A percentile compares a stretch with the other conserved stretches of the same genome.
These are phyloP conservation scores for Cyphellophora attinorum DNA, from an alignment of 2,329 filamentous ascomycete species.

Conservation along the genomic window DNA sequence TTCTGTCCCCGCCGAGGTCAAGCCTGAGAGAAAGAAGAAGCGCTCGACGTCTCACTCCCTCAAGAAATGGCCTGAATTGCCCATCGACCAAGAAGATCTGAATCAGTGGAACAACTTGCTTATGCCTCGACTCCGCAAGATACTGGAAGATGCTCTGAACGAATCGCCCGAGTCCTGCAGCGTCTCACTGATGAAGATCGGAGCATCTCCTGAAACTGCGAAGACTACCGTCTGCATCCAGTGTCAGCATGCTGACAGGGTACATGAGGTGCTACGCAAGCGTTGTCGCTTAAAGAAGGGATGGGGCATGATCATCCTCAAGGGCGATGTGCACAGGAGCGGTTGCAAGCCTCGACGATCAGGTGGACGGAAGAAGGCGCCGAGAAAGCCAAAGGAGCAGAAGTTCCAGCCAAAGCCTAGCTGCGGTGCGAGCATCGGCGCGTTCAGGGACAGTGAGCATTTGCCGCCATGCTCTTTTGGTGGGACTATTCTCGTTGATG, in stretches of 20 bases:
- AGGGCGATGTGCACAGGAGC: conserved; percentile 47
- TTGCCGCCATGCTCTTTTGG: conserved; percentile 86
- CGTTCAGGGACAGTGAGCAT: conserved; percentile 75
- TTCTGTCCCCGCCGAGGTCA: conserved; percentile 2
- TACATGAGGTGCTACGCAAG: conserved; percentile 47
- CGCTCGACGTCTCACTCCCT: conserved; percentile 18
- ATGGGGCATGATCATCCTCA: conserved; percentile 52
- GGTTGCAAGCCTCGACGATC: conserved; percentile 26
- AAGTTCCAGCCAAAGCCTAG: conserved; percentile 68
- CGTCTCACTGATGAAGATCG: conserved; percentile 51
- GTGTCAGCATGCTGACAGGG: conserved; percentile 42
- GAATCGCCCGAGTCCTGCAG: conserved; percentile 52
- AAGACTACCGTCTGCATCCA: conserved; percentile 55
- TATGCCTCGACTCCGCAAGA: conserved; percentile 47
- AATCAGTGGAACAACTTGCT: conserved; percentile 51
- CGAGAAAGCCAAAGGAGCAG: conserved; percentile 43
- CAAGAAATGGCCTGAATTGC: conserved; percentile 37
- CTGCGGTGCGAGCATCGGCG: conserved; percentile 88
- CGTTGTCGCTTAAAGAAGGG: conserved; percentile 46
- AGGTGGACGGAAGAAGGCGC: not conserved
- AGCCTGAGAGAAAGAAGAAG: not conserved
- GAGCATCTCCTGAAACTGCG: conserved; percentile 46
- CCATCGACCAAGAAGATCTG: conserved; percentile 45
- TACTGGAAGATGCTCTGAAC: conserved; percentile 49
- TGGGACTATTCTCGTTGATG: conserved; percentile 75